Percentiles rank a stretch among this genome's conserved stretches.
Conservation (phyloP, 306 rosid species). For the Sindora glabra region DNA sequence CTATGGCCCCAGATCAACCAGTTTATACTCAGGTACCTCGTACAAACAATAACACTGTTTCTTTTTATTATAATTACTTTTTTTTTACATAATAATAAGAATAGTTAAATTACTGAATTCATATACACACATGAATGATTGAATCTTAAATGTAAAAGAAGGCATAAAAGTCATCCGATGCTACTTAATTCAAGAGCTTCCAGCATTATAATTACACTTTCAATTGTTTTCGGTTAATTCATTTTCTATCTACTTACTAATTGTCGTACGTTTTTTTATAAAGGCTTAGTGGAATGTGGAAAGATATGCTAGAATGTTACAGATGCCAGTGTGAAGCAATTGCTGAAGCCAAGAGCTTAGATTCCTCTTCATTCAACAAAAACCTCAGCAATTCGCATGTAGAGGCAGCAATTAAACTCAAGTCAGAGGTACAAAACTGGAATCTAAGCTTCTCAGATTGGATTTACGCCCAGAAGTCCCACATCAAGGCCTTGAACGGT, state of each 20-base stretch:
- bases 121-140: too few species aligned
- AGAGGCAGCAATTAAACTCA: constrained; percentile 53
- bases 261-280: neutral
- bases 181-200: too few species aligned
- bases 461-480: constrained; percentile 54
- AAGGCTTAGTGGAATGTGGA: constrained; percentile 76
- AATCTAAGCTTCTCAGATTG: constrained; percentile 51
- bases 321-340: constrained; percentile 39
- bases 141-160: too few species aligned
- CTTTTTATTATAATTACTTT: too few species aligned
- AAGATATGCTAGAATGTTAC: constrained; percentile 66
- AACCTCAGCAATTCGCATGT: constrained; percentile 31
- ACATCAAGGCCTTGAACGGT: constrained; percentile 56
- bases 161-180: too few species aligned
- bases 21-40: constrained; percentile 58
- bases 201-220: too few species aligned
- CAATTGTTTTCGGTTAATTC: too few species aligned
- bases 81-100: too few species aligned
- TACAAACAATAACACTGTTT: neutral
- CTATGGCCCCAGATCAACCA: constrained; percentile 57
- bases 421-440: constrained; percentile 62
- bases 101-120: too few species aligned
- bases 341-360: constrained; percentile 33
- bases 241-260: neutral
- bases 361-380: constrained; percentile 22